Conservation (phyloP, 1,284 basidiomycete genomes). For the Veloboletus limbatus region DNA sequence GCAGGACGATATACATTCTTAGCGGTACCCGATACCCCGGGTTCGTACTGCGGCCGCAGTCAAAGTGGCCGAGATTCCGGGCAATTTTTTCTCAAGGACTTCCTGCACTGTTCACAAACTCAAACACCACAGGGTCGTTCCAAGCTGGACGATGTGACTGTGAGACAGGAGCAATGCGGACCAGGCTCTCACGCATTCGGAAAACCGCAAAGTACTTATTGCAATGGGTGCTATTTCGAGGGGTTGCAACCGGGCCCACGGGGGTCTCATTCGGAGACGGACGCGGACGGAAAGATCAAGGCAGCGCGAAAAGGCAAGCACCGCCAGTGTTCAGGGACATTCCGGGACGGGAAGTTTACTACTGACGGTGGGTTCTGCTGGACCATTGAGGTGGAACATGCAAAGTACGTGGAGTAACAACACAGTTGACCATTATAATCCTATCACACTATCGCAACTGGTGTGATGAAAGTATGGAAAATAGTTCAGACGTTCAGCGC, state of each 20-base stretch:
- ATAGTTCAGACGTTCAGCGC: constrained; percentile 31
- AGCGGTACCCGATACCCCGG: constrained; percentile 50
- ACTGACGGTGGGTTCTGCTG: constrained; percentile 49
- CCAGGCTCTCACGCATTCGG: constrained; percentile 82
- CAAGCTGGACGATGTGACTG: not conserved
- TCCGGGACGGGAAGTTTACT: constrained; percentile 12
- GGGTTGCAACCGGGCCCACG: constrained; percentile 40
- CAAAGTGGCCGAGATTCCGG: constrained; percentile 38
- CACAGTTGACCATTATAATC: constrained; percentile 3
- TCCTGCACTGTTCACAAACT: constrained; percentile 38
- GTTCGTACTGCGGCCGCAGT: constrained; percentile 35
- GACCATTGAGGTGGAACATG: constrained; percentile 52
- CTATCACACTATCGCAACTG: constrained; percentile 53
- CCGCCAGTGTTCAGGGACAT: constrained; percentile 11
- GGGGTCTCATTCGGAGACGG: not conserved
- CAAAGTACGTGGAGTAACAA: constrained; percentile 53
- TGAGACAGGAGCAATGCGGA: constrained; percentile 27
- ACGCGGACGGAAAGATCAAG: constrained; percentile 5
- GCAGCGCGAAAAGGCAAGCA: constrained; percentile 10
- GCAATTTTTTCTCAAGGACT: constrained; percentile 42
- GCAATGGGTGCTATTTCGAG: constrained; percentile 65
- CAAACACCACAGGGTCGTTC: constrained; percentile 6
- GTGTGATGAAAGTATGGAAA: constrained; percentile 62
- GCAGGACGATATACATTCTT: constrained; percentile 88
- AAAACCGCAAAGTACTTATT: constrained; percentile 90